Conservation (phyloP, 1,284 basidiomycete genomes). For the Sutorius eximius region DNA sequence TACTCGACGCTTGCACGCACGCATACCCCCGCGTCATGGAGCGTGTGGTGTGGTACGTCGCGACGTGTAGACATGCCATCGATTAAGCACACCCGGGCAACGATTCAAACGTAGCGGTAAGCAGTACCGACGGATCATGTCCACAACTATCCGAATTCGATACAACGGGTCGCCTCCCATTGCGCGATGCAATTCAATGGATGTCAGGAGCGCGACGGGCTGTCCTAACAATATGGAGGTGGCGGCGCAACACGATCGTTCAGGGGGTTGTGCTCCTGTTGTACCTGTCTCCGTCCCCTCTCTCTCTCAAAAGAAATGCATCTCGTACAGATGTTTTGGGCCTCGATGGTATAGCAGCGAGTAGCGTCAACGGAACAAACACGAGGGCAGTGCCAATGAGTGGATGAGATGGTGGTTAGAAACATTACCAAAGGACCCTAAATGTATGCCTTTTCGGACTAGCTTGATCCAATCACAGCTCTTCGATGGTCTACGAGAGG, state of each 20-base stretch:
- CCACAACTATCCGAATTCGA: not conserved
- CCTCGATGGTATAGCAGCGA: not conserved
- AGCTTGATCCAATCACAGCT: no score
- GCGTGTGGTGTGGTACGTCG: constrained; percentile 1
- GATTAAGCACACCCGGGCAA: not conserved
- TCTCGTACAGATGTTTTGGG: not conserved
- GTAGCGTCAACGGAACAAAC: not conserved
- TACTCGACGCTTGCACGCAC: not conserved
- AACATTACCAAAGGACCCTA: no score
- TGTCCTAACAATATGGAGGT: not conserved
- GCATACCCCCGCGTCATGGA: not conserved
- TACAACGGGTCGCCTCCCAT: no score
- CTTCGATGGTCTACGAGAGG: no score
- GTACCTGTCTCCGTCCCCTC: not conserved
- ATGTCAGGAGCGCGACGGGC: not conserved
- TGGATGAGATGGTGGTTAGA: no score
- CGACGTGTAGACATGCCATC: not conserved
- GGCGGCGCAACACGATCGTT: not conserved
- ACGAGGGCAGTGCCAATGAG: not conserved
- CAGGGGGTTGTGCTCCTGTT: not conserved
- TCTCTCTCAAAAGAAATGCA: not conserved
- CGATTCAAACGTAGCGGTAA: not conserved
- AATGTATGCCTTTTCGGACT: no score
- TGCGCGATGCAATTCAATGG: not conserved
- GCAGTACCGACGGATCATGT: not conserved